Percentiles rank a stretch among this genome's conserved stretches.
phyloP scores from a whole-genome alignment of 352 stramenopile genomes.

The Globisporangium splendens region DNA sequence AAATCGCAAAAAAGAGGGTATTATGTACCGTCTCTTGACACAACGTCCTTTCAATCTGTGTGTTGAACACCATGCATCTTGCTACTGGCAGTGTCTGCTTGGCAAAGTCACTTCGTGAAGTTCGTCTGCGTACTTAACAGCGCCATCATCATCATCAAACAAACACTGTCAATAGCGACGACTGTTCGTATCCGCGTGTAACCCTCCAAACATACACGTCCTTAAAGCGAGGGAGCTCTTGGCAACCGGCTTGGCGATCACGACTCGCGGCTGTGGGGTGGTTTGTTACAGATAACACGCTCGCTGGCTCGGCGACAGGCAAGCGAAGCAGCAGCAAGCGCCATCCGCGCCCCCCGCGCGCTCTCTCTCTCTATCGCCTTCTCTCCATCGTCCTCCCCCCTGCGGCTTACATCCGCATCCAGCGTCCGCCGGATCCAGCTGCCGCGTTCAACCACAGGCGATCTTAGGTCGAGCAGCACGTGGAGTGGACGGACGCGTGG shows the following conservation, averaged over 20 bases:
- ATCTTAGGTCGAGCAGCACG: no score
- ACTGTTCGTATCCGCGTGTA: neutral
- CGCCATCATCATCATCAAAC: no score
- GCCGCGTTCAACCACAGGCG: no score
- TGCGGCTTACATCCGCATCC: neutral
- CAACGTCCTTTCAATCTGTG: no score
- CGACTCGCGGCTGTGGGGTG: neutral
- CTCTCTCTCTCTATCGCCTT: neutral
- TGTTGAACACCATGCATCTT: no score
- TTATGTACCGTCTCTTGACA: no score
- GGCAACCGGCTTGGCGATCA: neutral
- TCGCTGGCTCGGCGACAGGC: neutral
- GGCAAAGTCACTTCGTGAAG: no score
- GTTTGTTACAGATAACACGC: neutral
- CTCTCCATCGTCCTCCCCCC: no score
- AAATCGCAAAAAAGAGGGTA: no score
- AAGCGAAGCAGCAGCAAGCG: neutral
- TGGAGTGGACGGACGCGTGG: neutral
- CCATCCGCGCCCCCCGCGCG: neutral
- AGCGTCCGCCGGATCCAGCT: no score
- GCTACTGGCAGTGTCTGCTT: no score
- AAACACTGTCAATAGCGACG: constrained; percentile 12
- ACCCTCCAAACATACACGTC: neutral
- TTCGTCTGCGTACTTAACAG: no score
- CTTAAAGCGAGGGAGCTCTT: constrained; percentile 1